Base-by-base conservation (phyloP, 139 green algal genomes). In the Pleodorina starrii region DNA sequence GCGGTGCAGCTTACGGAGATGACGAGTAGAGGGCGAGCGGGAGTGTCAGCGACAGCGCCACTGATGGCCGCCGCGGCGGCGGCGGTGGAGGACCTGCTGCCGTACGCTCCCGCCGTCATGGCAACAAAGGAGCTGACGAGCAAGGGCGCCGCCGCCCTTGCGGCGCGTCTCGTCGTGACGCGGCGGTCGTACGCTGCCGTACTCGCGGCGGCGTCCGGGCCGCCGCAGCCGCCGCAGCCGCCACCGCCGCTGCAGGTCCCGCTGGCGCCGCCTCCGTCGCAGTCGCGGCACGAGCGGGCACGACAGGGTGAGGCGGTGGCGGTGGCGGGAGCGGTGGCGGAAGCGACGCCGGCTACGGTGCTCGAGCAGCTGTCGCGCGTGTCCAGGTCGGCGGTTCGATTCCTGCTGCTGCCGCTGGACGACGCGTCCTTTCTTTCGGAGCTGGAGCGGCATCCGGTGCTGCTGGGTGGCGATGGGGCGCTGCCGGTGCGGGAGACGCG, bases 401-500 rank as follows among this genome's bases (percentile, higher is more conserved):
- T n/a, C 7, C 46, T 84, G 76, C 50, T 84, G 76, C 50, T 69
- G 35, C 76, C 46, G 76, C 51, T 84, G 50, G 42, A n/a, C 23
- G 46, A 84, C 36, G 35, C 29, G 4, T n/a, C 36, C 44, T 42
- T 84, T 25, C 76, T 84, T 14, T 19, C 17, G 50, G 16, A 25
- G 50, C 51, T 84, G 76, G n/a, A 84, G 21, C 5, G 35, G 16
- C 76, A 60, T 7, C 76, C 76, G 12, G 76, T 23, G 76, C 76
- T 84, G 36, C 46, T 84, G n/a, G 76, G 46, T 16, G 32, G 19
- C 21, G 46, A 71, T 46, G 76, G 36, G 76, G 50, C 32, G 32
- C 50, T 72, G 50, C 50, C n/a, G 32, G 25, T 40, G 50, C 43
- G 74, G 43, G 74, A 83, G 44, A 29, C 29, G 9, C 44, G 21